Percentiles rank a stretch among this genome's conserved stretches.
Evolutionary conservation across 176 grass and related monocot genomes (phyloP).

Genomic region (Pontederia crassipes): DNA sequence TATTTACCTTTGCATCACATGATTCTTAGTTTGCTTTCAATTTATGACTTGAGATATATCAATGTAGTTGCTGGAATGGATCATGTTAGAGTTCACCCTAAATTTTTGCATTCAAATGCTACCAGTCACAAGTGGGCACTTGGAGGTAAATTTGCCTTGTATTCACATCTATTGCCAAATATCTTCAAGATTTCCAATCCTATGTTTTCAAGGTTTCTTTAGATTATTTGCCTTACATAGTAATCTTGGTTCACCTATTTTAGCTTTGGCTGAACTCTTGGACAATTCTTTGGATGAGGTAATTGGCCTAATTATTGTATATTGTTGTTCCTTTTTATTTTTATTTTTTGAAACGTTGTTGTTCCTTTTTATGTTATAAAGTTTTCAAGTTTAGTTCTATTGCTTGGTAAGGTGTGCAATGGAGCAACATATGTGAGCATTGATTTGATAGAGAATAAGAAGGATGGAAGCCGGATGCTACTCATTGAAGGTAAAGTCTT

Average conservation of each 20-base stretch:
- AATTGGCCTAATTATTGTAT: constrained; percentile 8
- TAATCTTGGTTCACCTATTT: constrained; percentile 18
- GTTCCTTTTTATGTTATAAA: background rate
- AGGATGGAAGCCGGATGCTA: constrained; percentile 74
- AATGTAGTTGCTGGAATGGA: constrained; percentile 64
- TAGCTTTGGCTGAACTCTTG: constrained; percentile 94
- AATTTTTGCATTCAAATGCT: constrained; percentile 96
- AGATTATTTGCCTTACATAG: constrained; percentile 23
- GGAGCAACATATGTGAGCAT: constrained; percentile 93
- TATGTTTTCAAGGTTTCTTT: background rate
- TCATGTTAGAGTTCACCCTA: constrained; percentile 89
- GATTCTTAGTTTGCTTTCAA: background rate
- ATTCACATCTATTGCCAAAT: background rate
- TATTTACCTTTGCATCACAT: background rate
- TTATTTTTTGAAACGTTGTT: background rate
- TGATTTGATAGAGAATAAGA: constrained; percentile 65
- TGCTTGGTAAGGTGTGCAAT: constrained; percentile 62
- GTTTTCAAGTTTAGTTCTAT: background rate
- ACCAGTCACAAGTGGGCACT: constrained; percentile 99
- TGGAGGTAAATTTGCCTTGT: constrained; percentile 42
- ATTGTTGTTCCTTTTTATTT: background rate
- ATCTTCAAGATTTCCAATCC: background rate
- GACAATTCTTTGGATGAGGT: constrained; percentile 97
- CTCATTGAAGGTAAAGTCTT: constrained; percentile 69
- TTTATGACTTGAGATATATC: background rate